These are phyloP conservation scores for Microthlaspi erraticum DNA, from an alignment of 345 rosid genomes.

Conservation along the genomic window DNA sequence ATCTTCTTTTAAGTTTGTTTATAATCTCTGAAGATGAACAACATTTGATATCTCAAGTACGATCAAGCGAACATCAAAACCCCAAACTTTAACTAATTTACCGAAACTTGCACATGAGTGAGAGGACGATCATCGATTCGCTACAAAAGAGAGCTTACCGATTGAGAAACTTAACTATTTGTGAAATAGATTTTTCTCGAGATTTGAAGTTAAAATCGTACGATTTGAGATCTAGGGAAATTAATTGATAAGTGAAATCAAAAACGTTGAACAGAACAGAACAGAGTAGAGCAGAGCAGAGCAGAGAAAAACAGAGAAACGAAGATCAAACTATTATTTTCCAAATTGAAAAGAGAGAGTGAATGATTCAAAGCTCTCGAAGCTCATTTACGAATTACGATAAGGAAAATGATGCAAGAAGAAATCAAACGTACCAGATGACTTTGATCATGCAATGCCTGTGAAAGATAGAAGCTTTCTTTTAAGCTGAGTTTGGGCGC, in stretches of 20 bases:
- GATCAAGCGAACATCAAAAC: background rate
- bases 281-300: conserved; percentile 2
- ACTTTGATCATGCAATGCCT: conserved; percentile 35
- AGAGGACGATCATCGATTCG: background rate
- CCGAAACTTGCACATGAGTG: background rate
- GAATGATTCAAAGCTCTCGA: background rate
- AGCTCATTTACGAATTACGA: too few relatives aligned
- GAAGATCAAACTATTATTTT: background rate
- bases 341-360: background rate
- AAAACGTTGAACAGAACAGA: background rate
- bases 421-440: conserved; percentile 22
- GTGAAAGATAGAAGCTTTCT: conserved; percentile 18
- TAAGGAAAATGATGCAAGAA: background rate
- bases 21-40: conserved; percentile 5
- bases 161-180: background rate
- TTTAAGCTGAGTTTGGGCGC: conserved; percentile 7
- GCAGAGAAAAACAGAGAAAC: conserved; percentile 21
- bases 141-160: background rate
- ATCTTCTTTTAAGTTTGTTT: background rate
- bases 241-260: background rate
- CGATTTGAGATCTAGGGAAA: background rate
- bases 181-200: background rate
- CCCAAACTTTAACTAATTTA: background rate
- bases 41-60: background rate
- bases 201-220: background rate